Base-by-base conservation (phyloP, 495 filamentous ascomycete species). In the Penicillium salamii region DNA sequence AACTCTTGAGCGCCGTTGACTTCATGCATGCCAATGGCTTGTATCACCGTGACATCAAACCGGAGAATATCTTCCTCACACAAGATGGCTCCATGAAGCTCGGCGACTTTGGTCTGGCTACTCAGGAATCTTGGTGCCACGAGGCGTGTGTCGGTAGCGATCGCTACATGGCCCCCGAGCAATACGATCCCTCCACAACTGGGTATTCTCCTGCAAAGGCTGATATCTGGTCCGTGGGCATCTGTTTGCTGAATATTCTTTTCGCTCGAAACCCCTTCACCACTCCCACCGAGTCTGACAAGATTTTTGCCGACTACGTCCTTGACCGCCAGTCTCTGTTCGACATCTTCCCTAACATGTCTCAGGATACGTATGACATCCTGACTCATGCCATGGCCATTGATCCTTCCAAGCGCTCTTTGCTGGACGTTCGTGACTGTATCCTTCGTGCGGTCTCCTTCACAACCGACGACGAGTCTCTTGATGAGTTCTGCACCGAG, bases 41-140 rank as follows among this genome's bases (percentile, higher is more conserved):
- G 58, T 97, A 91, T 69, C 93, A 98, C 66, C 90, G 93, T 49
- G 93, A 98, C 69, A 97, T 98, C 81, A 98, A 98, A 75, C 93
- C 93, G 7, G 93, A 98, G 78, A 98, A 98, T 73, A 95, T 98
- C 69, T 97, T 98, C 71, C 77, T 98, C 52, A 87, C 81, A 54
- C 79, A 90, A 50, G 80, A 84, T 42, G 91, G 95, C 19, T 78
- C 84, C 35, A 88, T 96, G 85, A 98, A 98, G 72, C 84, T 98
- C 31, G 93, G 93, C 59, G 93, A 98, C 68, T 95, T 97, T 64
- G 93, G 93, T 46, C 77, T 98, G 37, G 91, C 90, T 37, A 96
- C 92, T 7, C 83, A 81, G 3, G 89, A 95, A 26, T 67, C 78
- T 55, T 96, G 90, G 91, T 91, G 86, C 35, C 83, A 87, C 58